Conservation (phyloP, 2,329 filamentous ascomycete genomes). For the Alternaria angustiovoidea region DNA sequence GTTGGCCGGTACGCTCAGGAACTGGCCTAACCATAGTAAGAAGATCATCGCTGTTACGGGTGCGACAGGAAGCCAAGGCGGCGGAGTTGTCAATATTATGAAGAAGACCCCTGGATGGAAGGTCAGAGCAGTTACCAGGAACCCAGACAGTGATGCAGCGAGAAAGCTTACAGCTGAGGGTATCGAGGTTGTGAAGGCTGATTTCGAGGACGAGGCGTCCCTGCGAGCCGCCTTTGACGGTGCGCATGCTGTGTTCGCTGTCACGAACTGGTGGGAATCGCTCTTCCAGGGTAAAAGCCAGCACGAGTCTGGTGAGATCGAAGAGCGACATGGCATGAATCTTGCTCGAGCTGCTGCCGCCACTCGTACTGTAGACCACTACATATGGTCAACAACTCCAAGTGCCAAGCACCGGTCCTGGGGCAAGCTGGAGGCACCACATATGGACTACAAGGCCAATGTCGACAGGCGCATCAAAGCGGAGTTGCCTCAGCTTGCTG, state of each 20-base stretch:
- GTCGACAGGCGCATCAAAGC: constrained; percentile 54
- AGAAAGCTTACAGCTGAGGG: constrained; percentile 32
- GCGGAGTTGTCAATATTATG: constrained; percentile 38
- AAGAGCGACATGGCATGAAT: constrained; percentile 53
- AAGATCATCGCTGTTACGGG: constrained; percentile 40
- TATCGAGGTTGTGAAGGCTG: constrained; percentile 29
- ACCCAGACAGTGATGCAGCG: constrained; percentile 28
- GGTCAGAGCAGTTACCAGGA: constrained; percentile 34
- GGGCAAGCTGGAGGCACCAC: constrained; percentile 49
- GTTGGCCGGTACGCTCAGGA: constrained; percentile 48
- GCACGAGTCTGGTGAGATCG: constrained; percentile 48
- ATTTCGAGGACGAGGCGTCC: constrained; percentile 31
- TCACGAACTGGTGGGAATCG: constrained; percentile 55
- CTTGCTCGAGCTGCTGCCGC: constrained; percentile 53
- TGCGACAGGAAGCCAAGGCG: constrained; percentile 40
- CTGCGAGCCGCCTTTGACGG: constrained; percentile 31
- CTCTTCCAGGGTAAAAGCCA: constrained; percentile 38
- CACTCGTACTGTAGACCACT: constrained; percentile 53
- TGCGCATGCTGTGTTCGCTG: constrained; percentile 46
- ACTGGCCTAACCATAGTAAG: constrained; percentile 32
- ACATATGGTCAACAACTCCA: constrained; percentile 58
- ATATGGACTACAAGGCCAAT: constrained; percentile 56
- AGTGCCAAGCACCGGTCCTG: constrained; percentile 40
- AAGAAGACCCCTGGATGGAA: constrained; percentile 33
- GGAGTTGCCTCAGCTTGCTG: constrained; percentile 37